These are phyloP conservation scores for Malassezia pachydermatis DNA, from an alignment of 1,284 basidiomycete species.

Conservation along the genomic window DNA sequence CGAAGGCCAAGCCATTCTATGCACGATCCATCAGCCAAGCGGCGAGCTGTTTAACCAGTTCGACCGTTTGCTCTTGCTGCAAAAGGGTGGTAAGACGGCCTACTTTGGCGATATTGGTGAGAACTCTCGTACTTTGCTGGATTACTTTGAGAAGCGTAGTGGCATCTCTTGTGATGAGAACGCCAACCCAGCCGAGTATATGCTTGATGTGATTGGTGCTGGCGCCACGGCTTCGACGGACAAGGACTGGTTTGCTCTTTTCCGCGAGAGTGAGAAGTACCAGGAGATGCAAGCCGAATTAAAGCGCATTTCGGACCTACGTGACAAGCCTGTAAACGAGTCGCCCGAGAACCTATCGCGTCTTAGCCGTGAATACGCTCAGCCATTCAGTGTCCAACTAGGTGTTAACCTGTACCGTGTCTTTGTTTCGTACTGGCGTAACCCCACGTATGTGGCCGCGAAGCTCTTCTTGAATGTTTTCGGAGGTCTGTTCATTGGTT, in stretches of 20 bases:
- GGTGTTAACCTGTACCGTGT: conserved; percentile 26
- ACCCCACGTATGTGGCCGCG: conserved; percentile 31
- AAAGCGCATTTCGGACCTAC: conserved; percentile 8
- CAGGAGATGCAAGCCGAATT: conserved; percentile 22
- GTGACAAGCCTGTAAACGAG: background rate
- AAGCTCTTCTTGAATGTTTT: conserved; percentile 52
- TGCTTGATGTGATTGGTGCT: conserved; percentile 41
- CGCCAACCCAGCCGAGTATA: conserved; percentile 39
- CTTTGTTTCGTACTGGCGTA: conserved; percentile 43
- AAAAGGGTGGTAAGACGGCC: conserved; percentile 34
- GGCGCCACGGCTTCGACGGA: conserved; percentile 35
- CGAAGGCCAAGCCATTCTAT: conserved; percentile 44
- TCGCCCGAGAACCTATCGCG: conserved; percentile 2
- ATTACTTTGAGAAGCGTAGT: conserved; percentile 62
- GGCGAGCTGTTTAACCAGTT: conserved; percentile 35
- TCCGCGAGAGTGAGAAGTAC: conserved; percentile 23
- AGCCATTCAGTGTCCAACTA: conserved; percentile 33
- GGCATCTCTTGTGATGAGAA: conserved; percentile 49
- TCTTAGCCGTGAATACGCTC: conserved; percentile 39
- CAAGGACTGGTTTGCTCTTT: conserved; percentile 38
- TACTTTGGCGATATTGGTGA: conserved; percentile 62
- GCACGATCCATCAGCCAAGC: conserved; percentile 49
- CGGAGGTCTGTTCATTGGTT: conserved; percentile 56
- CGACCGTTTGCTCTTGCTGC: conserved; percentile 32
- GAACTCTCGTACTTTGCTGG: conserved; percentile 55